Conservation (phyloP, 306 rosid species). For the Citrullus colocynthis region DNA sequence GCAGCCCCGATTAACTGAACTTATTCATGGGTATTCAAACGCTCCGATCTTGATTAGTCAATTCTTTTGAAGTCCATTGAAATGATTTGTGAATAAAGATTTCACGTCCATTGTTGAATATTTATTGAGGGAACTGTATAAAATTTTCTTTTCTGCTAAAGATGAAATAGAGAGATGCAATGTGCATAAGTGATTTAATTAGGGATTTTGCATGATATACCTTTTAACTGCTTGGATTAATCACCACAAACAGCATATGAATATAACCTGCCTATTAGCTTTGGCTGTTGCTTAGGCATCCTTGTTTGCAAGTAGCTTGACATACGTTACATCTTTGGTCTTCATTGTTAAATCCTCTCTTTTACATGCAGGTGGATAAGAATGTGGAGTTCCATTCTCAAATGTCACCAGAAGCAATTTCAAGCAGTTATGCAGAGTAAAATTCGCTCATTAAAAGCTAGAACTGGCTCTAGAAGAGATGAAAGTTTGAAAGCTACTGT, state of each 20-base stretch:
- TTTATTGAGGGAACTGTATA: not conserved
- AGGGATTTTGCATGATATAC: not conserved
- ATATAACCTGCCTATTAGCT: not conserved
- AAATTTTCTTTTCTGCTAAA: not conserved
- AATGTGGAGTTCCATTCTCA: slow-evolving; percentile 94
- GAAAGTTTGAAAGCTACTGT: slow-evolving; percentile 70
- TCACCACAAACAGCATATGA: not conserved
- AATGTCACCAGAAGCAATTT: slow-evolving; percentile 89
- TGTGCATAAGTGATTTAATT: not conserved
- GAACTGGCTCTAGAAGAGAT: slow-evolving; percentile 48
- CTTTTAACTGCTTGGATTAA: not conserved
- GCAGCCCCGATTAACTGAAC: slow-evolving; percentile 74
- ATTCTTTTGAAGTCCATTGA: not conserved
- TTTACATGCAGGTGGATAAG: slow-evolving; percentile 57
- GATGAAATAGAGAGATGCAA: not conserved
- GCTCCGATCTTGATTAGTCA: not conserved
- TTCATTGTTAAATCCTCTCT: slow-evolving; percentile 7
- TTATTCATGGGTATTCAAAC: slow-evolving; percentile 62
- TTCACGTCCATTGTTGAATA: not conserved
- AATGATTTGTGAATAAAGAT: not conserved
- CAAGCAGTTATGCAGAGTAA: slow-evolving; percentile 90
- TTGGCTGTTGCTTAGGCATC: not conserved
- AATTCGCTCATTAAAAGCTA: slow-evolving; percentile 49
- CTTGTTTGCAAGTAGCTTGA: not conserved
- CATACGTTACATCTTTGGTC: not conserved